phyloP scores from a whole-genome alignment of 345 rosid species.

The Euphorbia peplus region DNA sequence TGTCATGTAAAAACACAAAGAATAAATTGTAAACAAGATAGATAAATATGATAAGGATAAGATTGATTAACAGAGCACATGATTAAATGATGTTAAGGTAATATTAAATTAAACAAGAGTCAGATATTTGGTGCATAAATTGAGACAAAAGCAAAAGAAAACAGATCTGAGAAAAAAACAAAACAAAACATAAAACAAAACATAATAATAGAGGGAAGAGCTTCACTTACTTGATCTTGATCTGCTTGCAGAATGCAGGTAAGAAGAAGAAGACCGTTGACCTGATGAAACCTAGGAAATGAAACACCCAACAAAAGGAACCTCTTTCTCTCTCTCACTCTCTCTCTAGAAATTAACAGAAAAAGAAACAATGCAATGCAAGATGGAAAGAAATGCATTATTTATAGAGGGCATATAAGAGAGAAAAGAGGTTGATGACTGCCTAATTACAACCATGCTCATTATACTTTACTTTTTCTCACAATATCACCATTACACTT shows the following conservation, averaged over 20 bases:
- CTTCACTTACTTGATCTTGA: conserved; percentile 2
- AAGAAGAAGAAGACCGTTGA: background rate
- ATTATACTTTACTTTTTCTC: too few species aligned
- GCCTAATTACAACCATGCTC: too few species aligned
- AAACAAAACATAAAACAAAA: background rate
- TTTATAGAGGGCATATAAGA: too few species aligned
- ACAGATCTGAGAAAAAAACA: conserved; percentile 5
- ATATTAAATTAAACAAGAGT: background rate
- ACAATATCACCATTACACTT: too few species aligned
- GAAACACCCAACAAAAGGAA: too few species aligned
- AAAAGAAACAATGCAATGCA: background rate
- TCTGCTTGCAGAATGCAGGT: background rate
- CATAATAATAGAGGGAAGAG: too few species aligned
- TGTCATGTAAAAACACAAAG: background rate
- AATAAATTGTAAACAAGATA: background rate
- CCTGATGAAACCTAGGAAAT: background rate
- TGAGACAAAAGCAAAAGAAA: background rate
- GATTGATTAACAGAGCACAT: background rate
- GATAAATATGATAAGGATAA: background rate
- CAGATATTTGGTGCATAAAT: background rate
- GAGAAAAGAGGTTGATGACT: background rate
- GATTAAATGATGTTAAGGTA: background rate
- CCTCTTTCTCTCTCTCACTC: background rate
- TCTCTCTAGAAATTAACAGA: background rate
- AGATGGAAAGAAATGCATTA: background rate